Base-by-base conservation (phyloP, 768 basidiomycete species). In the Mycena galericulata region DNA sequence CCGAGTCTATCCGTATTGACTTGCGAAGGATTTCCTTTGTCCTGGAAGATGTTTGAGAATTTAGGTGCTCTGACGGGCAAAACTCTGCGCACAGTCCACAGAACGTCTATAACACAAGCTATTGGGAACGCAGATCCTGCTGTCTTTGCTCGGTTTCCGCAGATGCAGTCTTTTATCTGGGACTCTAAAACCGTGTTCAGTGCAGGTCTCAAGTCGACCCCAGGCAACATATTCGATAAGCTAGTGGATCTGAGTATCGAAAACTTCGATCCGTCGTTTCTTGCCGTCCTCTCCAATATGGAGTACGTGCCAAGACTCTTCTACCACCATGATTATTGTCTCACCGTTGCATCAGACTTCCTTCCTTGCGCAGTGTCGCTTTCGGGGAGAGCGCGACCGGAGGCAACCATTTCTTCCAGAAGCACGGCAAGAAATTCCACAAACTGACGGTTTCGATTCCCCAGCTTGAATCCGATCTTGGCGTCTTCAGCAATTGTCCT, bases 361-460 rank as follows among this genome's bases (percentile, higher is more conserved):
- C 65, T 2, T 32, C 38, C 1, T 22, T 67, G 17, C 61, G 49
- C 4, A n/a, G 18, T 10, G 38, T 26, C 10, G 2, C 3, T 30
- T 62, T 57, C n/a, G 17, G 45, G 0, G 43, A 34, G 0, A 55
- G 38, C 24, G 38, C 53, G 7, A 27, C 18, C 17, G 66, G 53
- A 18, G 59, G 66, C 41, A 0, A 22, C 1, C 4, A 4, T 0
- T 62, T 67, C 11, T 43, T 67, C 15, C 7, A 56, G 27, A 62
- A 47, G 8, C 66, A 67, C 29, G 66, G 66, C 5, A 26, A 4
- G n/a, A 67, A 67, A 18, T 60, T 67, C 22, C 15, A 43, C 14
- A 18, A 46, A 6, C 32, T 67, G 43, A 49, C 36, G 4, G 59
- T 50, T 18, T 67, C 66, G 3, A 54, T 50, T 5, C 15, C 3